Conservation (phyloP, 1,284 basidiomycete species). For the Bondarzewia mesenterica region DNA sequence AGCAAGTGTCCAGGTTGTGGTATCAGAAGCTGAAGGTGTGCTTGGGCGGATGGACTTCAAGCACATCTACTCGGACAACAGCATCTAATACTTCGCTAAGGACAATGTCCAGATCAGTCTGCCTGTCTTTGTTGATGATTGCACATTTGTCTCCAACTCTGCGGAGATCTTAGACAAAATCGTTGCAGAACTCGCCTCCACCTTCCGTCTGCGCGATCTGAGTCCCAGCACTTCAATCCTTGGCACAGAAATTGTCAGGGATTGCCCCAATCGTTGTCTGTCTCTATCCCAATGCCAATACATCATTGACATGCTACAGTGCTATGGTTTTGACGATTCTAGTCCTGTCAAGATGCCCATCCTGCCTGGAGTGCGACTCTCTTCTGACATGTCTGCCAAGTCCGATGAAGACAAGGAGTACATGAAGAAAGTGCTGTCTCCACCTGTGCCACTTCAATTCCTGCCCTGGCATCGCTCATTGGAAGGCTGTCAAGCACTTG, state of each 20-base stretch:
- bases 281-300: no score
- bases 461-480: constrained; percentile 19
- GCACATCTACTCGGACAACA: constrained; percentile 17
- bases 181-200: constrained; percentile 20
- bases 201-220: no score
- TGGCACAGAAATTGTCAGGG: no score
- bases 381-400: not conserved
- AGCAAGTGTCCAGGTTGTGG: constrained; percentile 22
- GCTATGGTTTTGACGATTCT: no score
- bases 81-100: constrained; percentile 7
- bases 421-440: constrained; percentile 1
- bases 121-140: constrained; percentile 26
- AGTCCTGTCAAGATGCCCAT: no score
- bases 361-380: constrained; percentile 9
- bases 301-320: no score
- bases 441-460: constrained; percentile 17
- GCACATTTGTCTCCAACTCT: constrained; percentile 16
- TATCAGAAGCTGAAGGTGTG: constrained; percentile 8
- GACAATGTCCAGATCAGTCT: constrained; percentile 15
- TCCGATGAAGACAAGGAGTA: not conserved
- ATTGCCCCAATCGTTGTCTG: no score
- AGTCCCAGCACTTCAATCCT: no score
- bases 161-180: constrained; percentile 12
- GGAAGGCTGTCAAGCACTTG: constrained; percentile 19
- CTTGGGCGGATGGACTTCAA: constrained; percentile 16